These are phyloP conservation scores for Monsonia emarginata DNA, from an alignment of 441 rosid species.

Conservation along the genomic window DNA sequence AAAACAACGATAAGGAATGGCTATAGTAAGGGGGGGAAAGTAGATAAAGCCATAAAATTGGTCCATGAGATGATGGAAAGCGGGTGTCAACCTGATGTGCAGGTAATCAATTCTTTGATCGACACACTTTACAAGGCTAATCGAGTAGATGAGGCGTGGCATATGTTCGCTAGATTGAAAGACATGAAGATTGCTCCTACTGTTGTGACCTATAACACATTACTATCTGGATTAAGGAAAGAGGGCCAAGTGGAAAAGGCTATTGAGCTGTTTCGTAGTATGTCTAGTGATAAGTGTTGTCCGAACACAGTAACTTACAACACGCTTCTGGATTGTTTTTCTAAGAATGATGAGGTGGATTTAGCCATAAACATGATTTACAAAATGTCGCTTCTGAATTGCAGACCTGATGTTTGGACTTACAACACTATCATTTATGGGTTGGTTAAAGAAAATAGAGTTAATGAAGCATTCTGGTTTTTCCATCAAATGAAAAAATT, in stretches of 20 bases:
- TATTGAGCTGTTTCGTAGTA: conserved; percentile 46
- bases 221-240: conserved; percentile 66
- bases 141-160: conserved; percentile 73
- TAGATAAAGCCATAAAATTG: conserved; percentile 67
- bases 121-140: conserved; percentile 65
- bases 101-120: conserved; percentile 65
- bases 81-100: conserved; percentile 66
- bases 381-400: conserved; percentile 46
- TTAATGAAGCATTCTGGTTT: conserved; percentile 56
- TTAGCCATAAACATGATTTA: conserved; percentile 59
- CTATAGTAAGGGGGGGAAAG: conserved; percentile 58
- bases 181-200: conserved; percentile 69
- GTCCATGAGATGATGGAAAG: conserved; percentile 64
- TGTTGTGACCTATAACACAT: conserved; percentile 75
- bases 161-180: conserved; percentile 55
- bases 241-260: conserved; percentile 56
- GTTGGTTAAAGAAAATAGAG: conserved; percentile 45
- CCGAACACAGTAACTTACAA: conserved; percentile 77
- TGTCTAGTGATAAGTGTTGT: conserved; percentile 47
- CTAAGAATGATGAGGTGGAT: conserved; percentile 72
- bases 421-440: conserved; percentile 76
- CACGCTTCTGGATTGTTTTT: conserved; percentile 78
- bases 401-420: conserved; percentile 68
- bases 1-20: conserved; percentile 98
- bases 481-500: conserved; percentile 83